Base-by-base conservation (phyloP, 106 monocot species). In the Phalaenopsis aphrodite region DNA sequence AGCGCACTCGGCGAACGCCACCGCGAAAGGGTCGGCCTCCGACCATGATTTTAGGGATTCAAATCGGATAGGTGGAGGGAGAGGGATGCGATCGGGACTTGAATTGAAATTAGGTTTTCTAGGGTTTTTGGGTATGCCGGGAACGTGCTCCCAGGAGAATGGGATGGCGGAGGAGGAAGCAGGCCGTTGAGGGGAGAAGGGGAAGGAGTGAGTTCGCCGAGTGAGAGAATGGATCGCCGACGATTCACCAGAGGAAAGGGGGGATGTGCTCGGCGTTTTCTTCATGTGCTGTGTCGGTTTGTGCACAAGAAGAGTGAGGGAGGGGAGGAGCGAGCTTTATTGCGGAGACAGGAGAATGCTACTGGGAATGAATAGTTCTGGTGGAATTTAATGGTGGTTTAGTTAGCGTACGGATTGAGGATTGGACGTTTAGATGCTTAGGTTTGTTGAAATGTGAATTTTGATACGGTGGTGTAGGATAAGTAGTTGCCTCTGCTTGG, bases 81-180 rank as follows among this genome's bases (percentile, higher is more conserved):
- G 83, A 39, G 80, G 78, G 56, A 83, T 78, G 23, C 11, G 55
- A 8, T 0, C 56, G 24, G 19, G 30, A 42, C 55, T 16, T 3
- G 71, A 8, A 18, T 42, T 15, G 3, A 19, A 41, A 43, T 74
- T 36, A 17, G 42, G 52, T 71, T 42, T 12, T 45, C 17, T 41
- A 12, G 65, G 79, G 19, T 21, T 55, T 78, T 89, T 89, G 39
- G 89, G 87, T 41, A 89, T 68, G 1, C 89, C 89, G 1, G 89
- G 89, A 12, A 78, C 82, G 23, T 77, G 74, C 78, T 89, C 87
- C 89, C 89, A 89, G 66, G 89, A 84, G 85, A 89, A 89, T 21
- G 89, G 89, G n/a, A 89, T 48, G 68, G 82, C 45, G 48, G 87
- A 85, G 56, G 65, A 80, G 12, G 68, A 45, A 43, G 55, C 18